Evolutionary conservation across 2,329 filamentous ascomycete genomes (phyloP), one percentile per base, ranked within the genome.

Genomic region (Penicillium griseofulvum): DNA sequence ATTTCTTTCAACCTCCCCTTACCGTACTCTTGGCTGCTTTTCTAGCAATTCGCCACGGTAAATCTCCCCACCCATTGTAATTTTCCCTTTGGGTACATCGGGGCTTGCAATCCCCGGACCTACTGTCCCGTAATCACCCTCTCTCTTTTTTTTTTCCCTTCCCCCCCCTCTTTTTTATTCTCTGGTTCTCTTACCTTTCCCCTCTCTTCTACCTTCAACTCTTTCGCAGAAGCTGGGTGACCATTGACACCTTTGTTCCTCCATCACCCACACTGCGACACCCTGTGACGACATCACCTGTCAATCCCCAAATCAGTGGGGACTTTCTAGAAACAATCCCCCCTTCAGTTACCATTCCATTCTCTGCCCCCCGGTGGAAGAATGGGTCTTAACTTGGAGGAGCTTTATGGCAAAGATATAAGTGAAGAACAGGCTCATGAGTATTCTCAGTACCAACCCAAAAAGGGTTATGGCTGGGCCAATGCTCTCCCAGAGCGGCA

Each of bases 401-500:
- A 79, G 67, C 68, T 76, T 64, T 74, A 78, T 74, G 76, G 73
- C 69, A 71, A 75, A 72, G 70, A 75, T 70, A 65, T 76, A 71
- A 74, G 74, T 64, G 69, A 76, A 61, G 75, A 78, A 64, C 69
- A 75, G 61, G 59, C 65, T 46, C 68, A 76, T 57, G 74, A 78
- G 66, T 78, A 80, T 68, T 77, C 74, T 66, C 81, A 84, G 68
- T 79, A 78, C 64, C 78, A 82, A 72, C 73, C 80, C 59, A 78
- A 80, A 61, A 78, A 78, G 65, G 81, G 86, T 66, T 97, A 93
- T 86, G 86, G 91, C 75, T 97, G 94, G 94, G 94, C 93, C 68
- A 90, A 92, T 71, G 89, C 93, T 72, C 85, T 99, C 68, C 94
- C 94, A 71, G 86, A 95, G 84, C 96, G 96, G 86, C 93, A 97